Base-by-base conservation (phyloP, 495 filamentous ascomycete species). In the Penicillium bialowiezense region DNA sequence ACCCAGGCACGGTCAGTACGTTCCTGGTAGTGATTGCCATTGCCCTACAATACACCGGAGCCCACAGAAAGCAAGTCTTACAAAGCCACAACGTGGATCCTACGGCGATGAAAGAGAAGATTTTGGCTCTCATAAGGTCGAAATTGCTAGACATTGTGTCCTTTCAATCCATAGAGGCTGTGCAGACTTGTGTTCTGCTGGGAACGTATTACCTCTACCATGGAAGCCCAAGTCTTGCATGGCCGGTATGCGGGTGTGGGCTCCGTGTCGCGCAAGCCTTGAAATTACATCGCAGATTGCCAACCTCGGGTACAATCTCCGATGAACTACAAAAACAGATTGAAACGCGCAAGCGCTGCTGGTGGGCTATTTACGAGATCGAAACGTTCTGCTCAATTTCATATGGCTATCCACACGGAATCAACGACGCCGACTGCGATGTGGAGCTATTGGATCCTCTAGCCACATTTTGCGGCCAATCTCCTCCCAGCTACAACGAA, bases 281-380 rank as follows among this genome's bases (percentile, higher is more conserved):
- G 14, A 58, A 60, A 24, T 23, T 73, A 3, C 69, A 73, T 54
- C 62, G 65, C 6, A 60, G 50, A 31, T 7, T 50, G 3, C 19
- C 37, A 8, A 12, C 28, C 21, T 17, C 32, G 39, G 42, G 7
- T 8, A 12, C 38, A 6, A 20, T 50, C 13, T 43, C 18, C 7
- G 19, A 46, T 0, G 43, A 33, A 9, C 33, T 24, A 32, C 53
- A 38, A 3, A 53, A 33, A 18, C 41, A 55, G n/a, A 44, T 55
- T 20, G 65, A 69, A 48, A 58, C 63, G 1, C 29, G 64, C n/a
- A 73, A 71, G 34, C 56, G 66, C 5, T 64, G 67, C 12, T 73
- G 69, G 69, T 71, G 69, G 62, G 67, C 68, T 15, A 68, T 70
- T 14, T 73, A 71, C 36, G 68, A 67, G 13, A 68, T 69, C 24